Conservation (phyloP, 352 stramenopile species). For the Globisporangium recalcitrans region DNA sequence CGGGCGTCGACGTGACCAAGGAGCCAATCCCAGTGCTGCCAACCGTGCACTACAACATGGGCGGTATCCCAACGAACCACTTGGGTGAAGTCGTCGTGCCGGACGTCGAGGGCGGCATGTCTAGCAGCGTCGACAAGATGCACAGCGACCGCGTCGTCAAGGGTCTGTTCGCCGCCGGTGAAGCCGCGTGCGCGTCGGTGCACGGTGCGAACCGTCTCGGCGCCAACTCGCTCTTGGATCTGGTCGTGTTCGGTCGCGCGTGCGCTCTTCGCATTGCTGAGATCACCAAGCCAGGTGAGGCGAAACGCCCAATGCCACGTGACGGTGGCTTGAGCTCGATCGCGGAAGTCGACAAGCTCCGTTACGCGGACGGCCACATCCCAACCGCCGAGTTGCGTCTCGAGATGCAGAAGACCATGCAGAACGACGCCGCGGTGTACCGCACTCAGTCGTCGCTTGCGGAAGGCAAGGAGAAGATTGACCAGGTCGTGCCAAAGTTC, state of each 20-base stretch:
- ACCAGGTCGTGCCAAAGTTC: constrained; percentile 89
- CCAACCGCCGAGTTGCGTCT: constrained; percentile 84
- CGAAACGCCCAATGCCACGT: constrained; percentile 68
- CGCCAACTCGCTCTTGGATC: constrained; percentile 94
- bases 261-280: constrained; percentile 92
- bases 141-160: constrained; percentile 90
- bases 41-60: constrained; percentile 99
- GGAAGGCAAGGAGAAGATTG: constrained; percentile 83
- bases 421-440: constrained; percentile 48
- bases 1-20: constrained; percentile 96
- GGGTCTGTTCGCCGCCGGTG: constrained; percentile 93
- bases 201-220: constrained; percentile 94
- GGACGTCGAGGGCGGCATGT: constrained; percentile 38
- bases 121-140: constrained; percentile 22
- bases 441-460: constrained; percentile 58
- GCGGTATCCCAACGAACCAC: constrained; percentile 96
- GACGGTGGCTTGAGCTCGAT: constrained; percentile 87
- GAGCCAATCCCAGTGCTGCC: constrained; percentile 96
- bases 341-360: constrained; percentile 85
- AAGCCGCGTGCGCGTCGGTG: constrained; percentile 93
- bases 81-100: constrained; percentile 89
- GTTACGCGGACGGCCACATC: constrained; percentile 79
- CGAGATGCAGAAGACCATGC: constrained; percentile 62
- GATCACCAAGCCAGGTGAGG: constrained; percentile 88
- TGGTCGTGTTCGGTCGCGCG: constrained; percentile 96